Evolutionary conservation across 441 rosid genomes (phyloP), one percentile per base, ranked within the genome.

Genomic region (Euphorbia celastroides): DNA sequence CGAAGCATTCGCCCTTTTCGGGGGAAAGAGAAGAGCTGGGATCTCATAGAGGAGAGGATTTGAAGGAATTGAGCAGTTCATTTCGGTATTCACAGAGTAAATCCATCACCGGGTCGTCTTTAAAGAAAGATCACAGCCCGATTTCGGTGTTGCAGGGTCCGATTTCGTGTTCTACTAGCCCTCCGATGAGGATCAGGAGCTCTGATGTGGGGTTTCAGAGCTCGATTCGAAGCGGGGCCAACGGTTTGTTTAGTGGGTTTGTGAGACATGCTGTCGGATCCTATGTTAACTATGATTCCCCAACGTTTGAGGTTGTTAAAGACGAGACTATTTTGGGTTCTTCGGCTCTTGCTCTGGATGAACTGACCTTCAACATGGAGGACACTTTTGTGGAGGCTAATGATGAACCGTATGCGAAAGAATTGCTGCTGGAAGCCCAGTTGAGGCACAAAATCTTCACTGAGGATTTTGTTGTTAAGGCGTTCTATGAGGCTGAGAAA

Each of bases 401-500:
- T 51, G 22, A 67, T 10, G 84, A 83, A 54, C 85, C 94, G 22
- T 83, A 78, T 69, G 96, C 82, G 7, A 86, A 78, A 73, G 83
- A 88, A 42, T 73, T 88, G 80, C 72, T 93, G 3, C 66, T 77
- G 62, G 70, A 73, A 67, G 97, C 93, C 16, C 99, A 91, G 50
- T 25, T 71, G 58, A 88, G 86, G 75, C 99, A 93, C 74, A 79
- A 76, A 48, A 79, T 91, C 63, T 93, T 93, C 62, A 59, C 50
- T 31, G 88, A 91, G 41, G 89, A 80, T 44, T 75, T 84, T 22
- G 96, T 93, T 46, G 64, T 93, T 46, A 89, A 84, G 77, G 99
- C 97, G 0, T 93, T 91, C 72, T 79, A 86, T 28, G 92, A 86
- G 67, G 97, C 99, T 0, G 96, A 89, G 77, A 90, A 85, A 73